Evolutionary conservation across 2,329 filamentous ascomycete species (phyloP).

Genomic region (Hypoxylon sp.): DNA sequence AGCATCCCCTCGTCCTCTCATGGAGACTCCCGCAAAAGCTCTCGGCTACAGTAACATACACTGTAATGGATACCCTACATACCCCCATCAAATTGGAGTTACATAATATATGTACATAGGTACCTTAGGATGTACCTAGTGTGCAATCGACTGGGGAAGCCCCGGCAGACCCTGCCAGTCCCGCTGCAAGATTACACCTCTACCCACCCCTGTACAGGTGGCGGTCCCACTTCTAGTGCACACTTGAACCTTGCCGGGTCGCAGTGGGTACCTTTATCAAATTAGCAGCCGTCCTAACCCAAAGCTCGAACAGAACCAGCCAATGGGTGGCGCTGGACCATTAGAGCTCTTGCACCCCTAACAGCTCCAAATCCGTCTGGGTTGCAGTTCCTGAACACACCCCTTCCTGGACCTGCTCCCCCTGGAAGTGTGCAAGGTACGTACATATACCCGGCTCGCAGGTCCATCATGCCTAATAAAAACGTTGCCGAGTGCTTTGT

Average conservation of each 20-base stretch:
- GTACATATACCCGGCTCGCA: conserved; percentile 39
- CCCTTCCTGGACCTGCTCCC: conserved; percentile 1
- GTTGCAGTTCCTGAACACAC: conserved; percentile 38
- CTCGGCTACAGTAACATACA: conserved; percentile 31
- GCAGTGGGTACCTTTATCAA: conserved; percentile 30
- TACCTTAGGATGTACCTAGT: conserved; percentile 6
- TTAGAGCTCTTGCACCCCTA: conserved; percentile 23
- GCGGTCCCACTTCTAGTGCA: conserved; percentile 19
- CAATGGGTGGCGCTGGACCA: conserved; percentile 19
- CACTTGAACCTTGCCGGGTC: conserved; percentile 15
- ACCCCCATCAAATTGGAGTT: not conserved
- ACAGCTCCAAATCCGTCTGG: conserved; percentile 24
- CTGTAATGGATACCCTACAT: conserved; percentile 18
- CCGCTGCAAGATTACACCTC: conserved; percentile 21
- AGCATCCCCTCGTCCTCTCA: conserved; percentile 4
- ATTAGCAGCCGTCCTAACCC: conserved; percentile 35
- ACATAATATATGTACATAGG: not conserved
- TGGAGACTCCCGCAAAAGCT: conserved; percentile 19
- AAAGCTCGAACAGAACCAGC: conserved; percentile 23
- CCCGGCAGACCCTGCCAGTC: conserved; percentile 24
- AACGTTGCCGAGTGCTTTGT: conserved; percentile 44
- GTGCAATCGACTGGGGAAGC: conserved; percentile 34
- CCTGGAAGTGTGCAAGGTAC: conserved; percentile 13
- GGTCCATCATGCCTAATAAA: conserved; percentile 48
- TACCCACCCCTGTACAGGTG: conserved; percentile 13